Evolutionary conservation across 208 protist species (phyloP).

Genomic region (Tetramitus jugosus): DNA sequence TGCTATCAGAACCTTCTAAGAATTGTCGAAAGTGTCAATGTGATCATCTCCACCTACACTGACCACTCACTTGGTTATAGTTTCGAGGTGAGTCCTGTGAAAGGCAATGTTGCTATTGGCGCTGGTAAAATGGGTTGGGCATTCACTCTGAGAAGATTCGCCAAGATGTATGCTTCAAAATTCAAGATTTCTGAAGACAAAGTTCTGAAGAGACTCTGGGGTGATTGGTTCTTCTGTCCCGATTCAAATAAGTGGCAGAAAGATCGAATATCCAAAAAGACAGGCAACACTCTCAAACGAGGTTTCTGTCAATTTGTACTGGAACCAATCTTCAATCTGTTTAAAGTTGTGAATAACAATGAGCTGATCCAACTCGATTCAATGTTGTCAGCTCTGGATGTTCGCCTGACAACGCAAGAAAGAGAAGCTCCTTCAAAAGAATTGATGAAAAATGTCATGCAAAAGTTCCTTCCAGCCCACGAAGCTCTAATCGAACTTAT

Average conservation of each 20-base stretch:
- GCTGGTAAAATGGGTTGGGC: slow-evolving; percentile 41
- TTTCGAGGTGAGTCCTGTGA: slow-evolving; percentile 54
- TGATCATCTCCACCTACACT: slow-evolving; percentile 93
- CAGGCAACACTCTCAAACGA: neutral
- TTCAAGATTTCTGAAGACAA: slow-evolving; percentile 30
- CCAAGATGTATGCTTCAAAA: slow-evolving; percentile 43
- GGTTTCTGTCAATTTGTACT: slow-evolving; percentile 20
- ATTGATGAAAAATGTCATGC: slow-evolving; percentile 22
- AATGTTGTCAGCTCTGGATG: neutral
- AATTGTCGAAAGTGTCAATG: slow-evolving; percentile 83
- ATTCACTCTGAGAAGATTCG: slow-evolving; percentile 54
- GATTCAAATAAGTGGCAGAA: neutral
- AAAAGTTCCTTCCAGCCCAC: slow-evolving; percentile 26
- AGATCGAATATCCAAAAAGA: neutral
- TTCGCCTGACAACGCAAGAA: slow-evolving; percentile 22
- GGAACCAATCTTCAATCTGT: slow-evolving; percentile 19
- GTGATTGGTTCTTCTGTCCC: slow-evolving; percentile 12
- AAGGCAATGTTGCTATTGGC: slow-evolving; percentile 21
- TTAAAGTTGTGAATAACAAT: slow-evolving; percentile 4
- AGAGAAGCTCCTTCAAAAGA: neutral
- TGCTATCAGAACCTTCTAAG: slow-evolving; percentile 63
- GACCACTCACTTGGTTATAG: slow-evolving; percentile 81
- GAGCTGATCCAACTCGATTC: neutral
- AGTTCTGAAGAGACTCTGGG: slow-evolving; percentile 20
- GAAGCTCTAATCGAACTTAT: slow-evolving; percentile 23